Base-by-base conservation (phyloP, 2,329 filamentous ascomycete species). In the Aspergillus niger region DNA sequence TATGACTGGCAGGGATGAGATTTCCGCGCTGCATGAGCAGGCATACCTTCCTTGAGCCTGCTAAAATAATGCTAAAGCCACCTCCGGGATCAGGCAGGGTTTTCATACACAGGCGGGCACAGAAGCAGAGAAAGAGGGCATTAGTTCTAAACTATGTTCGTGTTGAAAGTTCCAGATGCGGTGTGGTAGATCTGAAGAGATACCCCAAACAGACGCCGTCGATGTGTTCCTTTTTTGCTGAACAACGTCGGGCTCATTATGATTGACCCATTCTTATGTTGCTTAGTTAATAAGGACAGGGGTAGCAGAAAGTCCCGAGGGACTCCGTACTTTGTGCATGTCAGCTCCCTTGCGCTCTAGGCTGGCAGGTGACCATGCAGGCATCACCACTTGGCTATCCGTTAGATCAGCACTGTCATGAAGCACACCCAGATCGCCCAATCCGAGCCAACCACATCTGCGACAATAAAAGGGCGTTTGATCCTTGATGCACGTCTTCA, bases 351-450 rank as follows among this genome's bases (percentile, higher is more conserved):
- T 55, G 53, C 53, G 43, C 41, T 44, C 13, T 13, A 13, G 24
- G 53, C 28, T 44, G 39, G 53, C 53, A 55, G 53, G 39, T 55
- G 53, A 55, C 53, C 53, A 55, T 30, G 39, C 53, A 47, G 53
- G 26, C 20, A 43, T 26, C 52, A 55, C 38, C 52, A 43, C 22
- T 43, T 30, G 32, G 26, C 53, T 47, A 36, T 24, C 39, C 38
- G 32, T 55, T 44, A 44, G 39, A 55, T 55, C 38, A 43, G 52
- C 53, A 55, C 38, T 55, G 53, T 47, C 39, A 47, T 47, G n/a
- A 55, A 43, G 52, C 47, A 30, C 24, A 15, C 47, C 47, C 6
- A 50, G 26, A 50, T 30, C 47, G 15, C 24, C 47, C 47, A 50
- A 50, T 50, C 24, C n/a, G 15, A 32, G 28, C 26, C 47, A 28